Base-by-base conservation (phyloP, 805 yeast species). In the Wickerhamiella hasegawae region DNA sequence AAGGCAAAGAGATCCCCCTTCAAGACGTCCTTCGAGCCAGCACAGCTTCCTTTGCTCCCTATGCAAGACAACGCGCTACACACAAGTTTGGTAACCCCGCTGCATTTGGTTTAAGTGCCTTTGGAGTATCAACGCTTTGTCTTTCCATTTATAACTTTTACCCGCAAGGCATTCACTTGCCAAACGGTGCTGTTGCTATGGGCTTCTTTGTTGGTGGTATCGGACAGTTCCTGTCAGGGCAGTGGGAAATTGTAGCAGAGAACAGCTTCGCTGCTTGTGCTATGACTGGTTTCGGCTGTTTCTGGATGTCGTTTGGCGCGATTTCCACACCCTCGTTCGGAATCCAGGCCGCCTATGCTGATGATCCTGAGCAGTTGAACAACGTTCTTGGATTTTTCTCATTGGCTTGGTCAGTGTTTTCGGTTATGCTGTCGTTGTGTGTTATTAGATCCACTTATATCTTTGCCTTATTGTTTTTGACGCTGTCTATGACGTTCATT, bases 391-490 rank as follows among this genome's bases (percentile, higher is more conserved):
- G 77, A 0, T 65, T 76, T 48, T 76, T 56, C 50, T 49, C 74
- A 24, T 37, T 73, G 17, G 79, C 70, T 5, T 76, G 82, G 83
- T 54, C 68, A 12, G 52, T 75, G 18, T 72, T 75, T 54, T 73
- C 81, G 0, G 61, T 67, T 21, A 60, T 71, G 39, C 45, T 76
- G 36, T 45, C 65, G 18, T 33, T 70, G 31, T 65, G 72, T 46
- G 75, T 81, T 3, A 47, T 71, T 48, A 67, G 75, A 45, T 71
- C 83, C 3, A 76, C 83, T 1, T 65, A 73, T 18, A 71, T 75
- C 33, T 72, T 76, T 59, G 70, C 71, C 47, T 40, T 60, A 2
- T 59, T 76, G 47, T 73, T 74, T 46, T 60, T 70, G 53, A 51
- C 62, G 38, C 58, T 76, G 35, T 62, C 58, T 16, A 31, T 73